These are phyloP conservation scores for Lepidium africanum DNA, from an alignment of 345 rosid genomes.

Conservation along the genomic window DNA sequence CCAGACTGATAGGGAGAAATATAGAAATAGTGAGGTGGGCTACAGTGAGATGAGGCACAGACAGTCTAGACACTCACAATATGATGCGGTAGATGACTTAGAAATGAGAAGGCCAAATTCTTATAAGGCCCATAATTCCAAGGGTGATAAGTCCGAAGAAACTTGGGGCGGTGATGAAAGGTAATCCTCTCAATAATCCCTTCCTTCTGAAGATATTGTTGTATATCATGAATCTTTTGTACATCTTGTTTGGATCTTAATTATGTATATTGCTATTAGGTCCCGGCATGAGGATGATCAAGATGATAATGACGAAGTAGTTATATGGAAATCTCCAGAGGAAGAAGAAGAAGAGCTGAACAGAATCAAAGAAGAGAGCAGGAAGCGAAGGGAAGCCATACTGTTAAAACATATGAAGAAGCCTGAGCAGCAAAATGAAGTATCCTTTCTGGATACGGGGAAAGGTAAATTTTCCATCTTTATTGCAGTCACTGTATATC, in stretches of 20 bases:
- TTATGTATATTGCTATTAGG: conserved; percentile 17
- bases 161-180: conserved; percentile 25
- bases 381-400: conserved; percentile 76
- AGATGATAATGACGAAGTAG: conserved; percentile 58
- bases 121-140: conserved; percentile 23
- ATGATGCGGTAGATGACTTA: conserved; percentile 24
- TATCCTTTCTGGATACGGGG: conserved; percentile 23
- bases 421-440: conserved; percentile 41
- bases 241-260: neutral
- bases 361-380: conserved; percentile 86
- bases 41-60: conserved; percentile 26
- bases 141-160: conserved; percentile 30
- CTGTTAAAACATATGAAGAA: conserved; percentile 60
- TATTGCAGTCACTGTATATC: neutral
- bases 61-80: conserved; percentile 24
- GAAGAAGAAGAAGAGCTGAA: conserved; percentile 83
- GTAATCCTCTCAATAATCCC: conserved; percentile 26
- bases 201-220: neutral
- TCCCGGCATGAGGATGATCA: conserved; percentile 50
- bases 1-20: conserved; percentile 32
- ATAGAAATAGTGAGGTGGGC: conserved; percentile 25
- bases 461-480: conserved; percentile 36
- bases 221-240: neutral
- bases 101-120: conserved; percentile 29
- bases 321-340: conserved; percentile 53